Conservation (phyloP, 345 rosid species). For the Euphorbia tirucalli region DNA sequence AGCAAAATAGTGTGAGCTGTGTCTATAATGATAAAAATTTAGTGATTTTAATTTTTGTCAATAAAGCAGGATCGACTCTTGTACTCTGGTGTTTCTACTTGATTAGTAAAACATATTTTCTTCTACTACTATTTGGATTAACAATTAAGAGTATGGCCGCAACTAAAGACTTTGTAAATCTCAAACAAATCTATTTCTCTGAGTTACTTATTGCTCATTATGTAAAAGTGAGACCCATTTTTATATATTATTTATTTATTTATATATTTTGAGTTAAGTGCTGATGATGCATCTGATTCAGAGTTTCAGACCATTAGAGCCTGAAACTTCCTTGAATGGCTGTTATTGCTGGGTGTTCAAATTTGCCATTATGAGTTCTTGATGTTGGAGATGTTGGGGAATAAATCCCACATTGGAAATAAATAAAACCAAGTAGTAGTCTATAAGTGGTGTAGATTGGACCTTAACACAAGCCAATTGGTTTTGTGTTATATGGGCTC, state of each 20-base stretch:
- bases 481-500: no score
- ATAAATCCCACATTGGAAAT: no score
- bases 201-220: not conserved
- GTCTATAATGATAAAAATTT: conserved; percentile 9
- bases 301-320: not conserved
- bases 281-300: conserved; percentile 1
- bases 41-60: conserved; percentile 14
- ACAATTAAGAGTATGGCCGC: conserved; percentile 1
- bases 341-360: conserved; percentile 2
- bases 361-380: conserved; percentile 17
- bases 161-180: conserved; percentile 7
- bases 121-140: not conserved
- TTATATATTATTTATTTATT: conserved; percentile 10
- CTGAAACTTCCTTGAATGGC: not conserved
- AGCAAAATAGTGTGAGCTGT: conserved; percentile 6
- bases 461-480: no score
- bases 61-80: conserved; percentile 17
- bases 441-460: no score
- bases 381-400: no score
- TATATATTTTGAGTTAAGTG: conserved; percentile 16
- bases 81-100: not conserved
- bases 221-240: not conserved
- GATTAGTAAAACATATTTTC: not conserved
- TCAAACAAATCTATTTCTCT: not conserved
- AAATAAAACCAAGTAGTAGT: no score